A percentile compares a stretch with the other conserved stretches of the same genome.
These are phyloP conservation scores for Priceomyces castillae DNA, from an alignment of 805 yeast species.

Conservation along the genomic window DNA sequence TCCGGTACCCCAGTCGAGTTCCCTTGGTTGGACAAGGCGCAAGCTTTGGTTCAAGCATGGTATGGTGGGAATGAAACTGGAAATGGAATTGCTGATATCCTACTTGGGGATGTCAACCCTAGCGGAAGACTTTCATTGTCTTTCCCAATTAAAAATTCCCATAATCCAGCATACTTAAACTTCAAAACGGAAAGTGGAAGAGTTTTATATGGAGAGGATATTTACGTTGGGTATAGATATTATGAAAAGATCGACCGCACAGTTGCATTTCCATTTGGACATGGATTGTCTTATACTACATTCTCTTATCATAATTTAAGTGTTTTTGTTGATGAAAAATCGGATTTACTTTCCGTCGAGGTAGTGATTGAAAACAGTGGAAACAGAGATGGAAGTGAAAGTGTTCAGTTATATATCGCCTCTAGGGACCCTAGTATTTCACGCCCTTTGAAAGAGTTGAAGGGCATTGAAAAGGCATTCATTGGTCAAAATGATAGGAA, in stretches of 20 bases:
- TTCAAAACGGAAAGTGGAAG: conserved; percentile 29
- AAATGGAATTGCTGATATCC: conserved; percentile 30
- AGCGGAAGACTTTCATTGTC: conserved; percentile 27
- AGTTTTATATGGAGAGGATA: conserved; percentile 33
- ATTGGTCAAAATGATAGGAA: conserved; percentile 17
- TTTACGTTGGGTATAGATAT: conserved; percentile 30
- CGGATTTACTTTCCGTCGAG: conserved; percentile 14
- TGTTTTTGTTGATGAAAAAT: conserved; percentile 15
- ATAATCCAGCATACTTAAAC: conserved; percentile 31
- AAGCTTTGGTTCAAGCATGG: conserved; percentile 32
- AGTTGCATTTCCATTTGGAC: conserved; percentile 34
- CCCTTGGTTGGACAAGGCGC: conserved; percentile 28
- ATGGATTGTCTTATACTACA: conserved; percentile 30
- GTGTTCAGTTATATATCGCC: conserved; percentile 26
- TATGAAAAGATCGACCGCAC: conserved; percentile 25
- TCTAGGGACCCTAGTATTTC: conserved; percentile 16
- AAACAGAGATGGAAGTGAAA: conserved; percentile 24
- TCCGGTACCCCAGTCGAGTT: conserved; percentile 32
- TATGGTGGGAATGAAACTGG: conserved; percentile 36
- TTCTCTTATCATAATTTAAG: conserved; percentile 17
- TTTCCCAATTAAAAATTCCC: conserved; percentile 21
- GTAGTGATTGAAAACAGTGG: conserved; percentile 25
- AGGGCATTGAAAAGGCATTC: conserved; percentile 27
- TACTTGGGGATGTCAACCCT: conserved; percentile 32
- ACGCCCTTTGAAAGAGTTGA: conserved; percentile 28